Evolutionary conservation across 768 basidiomycete species (phyloP), one percentile per base, ranked within the genome.

Genomic region (Phanerochaete sordida): DNA sequence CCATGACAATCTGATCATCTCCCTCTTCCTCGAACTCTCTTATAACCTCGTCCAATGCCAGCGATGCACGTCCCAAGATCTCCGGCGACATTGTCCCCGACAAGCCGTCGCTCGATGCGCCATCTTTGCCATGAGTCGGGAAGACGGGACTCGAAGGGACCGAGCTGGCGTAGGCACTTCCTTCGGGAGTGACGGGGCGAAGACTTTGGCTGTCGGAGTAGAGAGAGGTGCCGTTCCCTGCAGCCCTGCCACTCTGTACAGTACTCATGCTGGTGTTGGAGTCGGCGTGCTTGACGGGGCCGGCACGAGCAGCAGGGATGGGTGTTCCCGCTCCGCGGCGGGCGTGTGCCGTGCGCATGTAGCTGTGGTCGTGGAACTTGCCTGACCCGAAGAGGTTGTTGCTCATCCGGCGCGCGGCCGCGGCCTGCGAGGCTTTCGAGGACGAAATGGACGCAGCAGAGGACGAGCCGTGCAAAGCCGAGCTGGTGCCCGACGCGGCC

Each of bases 331-430:
- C 76, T 81, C 61, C 74, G 76, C 74, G 77, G 62, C 72, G 61
- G 19, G 78, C 79, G 23, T 77, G 68, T 53, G 81, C 77, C 68
- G 78, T 82, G 60, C 85, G 84, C 66, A 90, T 70, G 71, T 92
- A 90, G 11, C 78, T 76, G 68, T 91, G 84, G 71, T 93, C 91
- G 58, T 87, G 80, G 66, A 91, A 79, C 57, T 86, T 82, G n/a
- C 87, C 85, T 19, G 91, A 93, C 49, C 90, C 87, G 63, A 93
- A 93, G 52, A 94, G 77, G 68, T 93, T 93, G 71, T 93, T 93
- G 77, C 90, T 92, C 72, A 90, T 89, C 48, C 91, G 83, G 73
- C 89, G 88, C 58, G 77, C 75, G 43, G 83, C 82, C 33, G 82
- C 78, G 50, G 75, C 71, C 59, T 65, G 72, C 56, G 68, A 69